A percentile compares a stretch with the other conserved stretches of the same genome.
phyloP scores from a whole-genome alignment of 1,284 basidiomycete genomes.

The Boletus albobrunnescens region DNA sequence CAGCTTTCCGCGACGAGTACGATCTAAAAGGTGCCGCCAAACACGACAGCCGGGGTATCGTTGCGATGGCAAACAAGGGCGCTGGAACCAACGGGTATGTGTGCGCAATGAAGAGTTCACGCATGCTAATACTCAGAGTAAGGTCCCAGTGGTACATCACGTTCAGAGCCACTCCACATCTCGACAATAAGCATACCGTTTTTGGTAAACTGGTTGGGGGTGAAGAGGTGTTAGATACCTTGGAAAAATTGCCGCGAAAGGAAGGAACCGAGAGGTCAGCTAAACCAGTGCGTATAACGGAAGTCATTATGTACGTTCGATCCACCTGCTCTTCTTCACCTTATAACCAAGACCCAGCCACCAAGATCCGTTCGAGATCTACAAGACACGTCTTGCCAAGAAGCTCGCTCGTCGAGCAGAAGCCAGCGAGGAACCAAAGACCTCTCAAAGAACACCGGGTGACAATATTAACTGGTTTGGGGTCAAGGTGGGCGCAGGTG shows the following conservation, averaged over 20 bases:
- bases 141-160: slow-evolving; percentile 91
- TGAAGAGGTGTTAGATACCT: slow-evolving; percentile 79
- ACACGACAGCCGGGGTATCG: slow-evolving; percentile 74
- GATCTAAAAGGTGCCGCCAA: slow-evolving; percentile 80
- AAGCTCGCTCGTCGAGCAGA: slow-evolving; percentile 68
- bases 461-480: slow-evolving; percentile 84
- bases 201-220: slow-evolving; percentile 97
- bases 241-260: slow-evolving; percentile 81
- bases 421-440: slow-evolving; percentile 31
- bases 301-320: slow-evolving; percentile 65
- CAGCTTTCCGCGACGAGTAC: slow-evolving; percentile 91
- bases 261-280: slow-evolving; percentile 83
- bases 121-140: slow-evolving; percentile 4
- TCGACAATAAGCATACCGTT: slow-evolving; percentile 88
- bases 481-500: slow-evolving; percentile 59
- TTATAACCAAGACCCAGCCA: slow-evolving; percentile 42
- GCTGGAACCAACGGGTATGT: slow-evolving; percentile 75
- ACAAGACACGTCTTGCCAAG: slow-evolving; percentile 71
- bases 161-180: slow-evolving; percentile 75
- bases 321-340: not conserved
- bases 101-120: not conserved
- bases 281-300: slow-evolving; percentile 76
- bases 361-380: slow-evolving; percentile 84
- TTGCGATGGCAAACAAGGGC: slow-evolving; percentile 94
- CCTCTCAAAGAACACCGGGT: slow-evolving; percentile 42